Conservation (phyloP, 345 rosid genomes). For the Brassica carinata region DNA sequence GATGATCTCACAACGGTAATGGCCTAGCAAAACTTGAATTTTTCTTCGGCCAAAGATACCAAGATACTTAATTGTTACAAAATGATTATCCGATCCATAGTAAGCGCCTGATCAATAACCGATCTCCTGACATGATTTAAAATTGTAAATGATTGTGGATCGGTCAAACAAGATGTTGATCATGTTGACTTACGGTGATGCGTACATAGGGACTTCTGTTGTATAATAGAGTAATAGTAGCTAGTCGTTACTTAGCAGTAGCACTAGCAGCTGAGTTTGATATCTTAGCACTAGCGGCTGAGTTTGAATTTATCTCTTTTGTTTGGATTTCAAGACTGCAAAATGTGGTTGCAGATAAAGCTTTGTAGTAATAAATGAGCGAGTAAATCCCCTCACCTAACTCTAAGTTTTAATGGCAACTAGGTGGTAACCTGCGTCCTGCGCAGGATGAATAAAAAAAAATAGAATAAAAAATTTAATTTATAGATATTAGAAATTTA, state of each 20-base stretch:
- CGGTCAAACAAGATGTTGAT: neutral
- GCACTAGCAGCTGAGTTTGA: too few relatives aligned
- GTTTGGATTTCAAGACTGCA: too few relatives aligned
- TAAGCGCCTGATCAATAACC: constrained; percentile 15
- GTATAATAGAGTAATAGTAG: constrained; percentile 17
- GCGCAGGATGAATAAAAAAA: too few relatives aligned
- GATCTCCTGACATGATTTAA: neutral
- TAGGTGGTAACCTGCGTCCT: too few relatives aligned
- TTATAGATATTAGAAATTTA: too few relatives aligned
- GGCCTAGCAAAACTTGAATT: neutral
- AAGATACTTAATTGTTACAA: constrained; percentile 5
- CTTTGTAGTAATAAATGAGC: too few relatives aligned
- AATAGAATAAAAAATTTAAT: too few relatives aligned
- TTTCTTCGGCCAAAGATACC: neutral
- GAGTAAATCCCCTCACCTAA: too few relatives aligned
- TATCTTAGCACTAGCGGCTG: too few relatives aligned
- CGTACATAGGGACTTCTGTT: neutral
- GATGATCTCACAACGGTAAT: constrained; percentile 1
- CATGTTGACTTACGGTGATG: constrained; percentile 9
- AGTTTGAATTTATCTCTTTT: too few relatives aligned
- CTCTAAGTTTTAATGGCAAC: too few relatives aligned
- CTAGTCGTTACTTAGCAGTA: neutral
- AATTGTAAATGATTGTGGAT: neutral
- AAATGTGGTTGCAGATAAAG: too few relatives aligned
- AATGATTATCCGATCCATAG: constrained; percentile 13